Evolutionary conservation across 768 basidiomycete genomes (phyloP), one percentile per base, ranked within the genome.

Genomic region (Dioszegia crocea): DNA sequence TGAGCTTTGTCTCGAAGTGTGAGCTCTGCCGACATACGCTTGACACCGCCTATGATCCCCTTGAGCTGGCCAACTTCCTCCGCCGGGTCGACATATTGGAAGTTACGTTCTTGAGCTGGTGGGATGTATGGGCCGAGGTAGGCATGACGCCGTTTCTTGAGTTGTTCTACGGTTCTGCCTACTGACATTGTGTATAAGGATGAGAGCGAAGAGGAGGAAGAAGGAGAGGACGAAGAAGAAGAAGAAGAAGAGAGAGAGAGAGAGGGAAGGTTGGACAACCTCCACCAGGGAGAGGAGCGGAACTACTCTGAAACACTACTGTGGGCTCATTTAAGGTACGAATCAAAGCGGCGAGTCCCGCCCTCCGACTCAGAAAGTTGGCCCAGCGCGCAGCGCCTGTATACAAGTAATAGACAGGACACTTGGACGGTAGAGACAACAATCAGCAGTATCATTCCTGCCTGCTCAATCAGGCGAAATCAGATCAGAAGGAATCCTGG

Each of bases 231-330:
- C 16, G 36, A 24, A 45, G 54, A 36, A 23, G 27, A 43, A 33
- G 16, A 27, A 19, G 33, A 12, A 36, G 26, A 52, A 40, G 50
- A 24, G 52, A 54, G 43, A 29, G 31, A 50, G 31, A 19, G 49
- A 21, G 2, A 14, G 31, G 14, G 17, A 12, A 31, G n/a, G 12
- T 21, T 51, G 51, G 51, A 53, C 39, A 1, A 16, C 51, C 51
- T 53, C 36, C 51, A 53, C 51, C 24, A 14, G 14, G 6, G 33
- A 33, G 33, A 6, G 24, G 17, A n/a, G 24, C 16, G 24, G 29
- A 46, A 43, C 40, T 21, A 43, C n/a, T 51, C 31, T 53, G 51
- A 53, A 53, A 53, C 51, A 29, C 51, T 53, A 53, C 24, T 19
- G 38, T 5, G 23, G 51, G 51, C 33, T 12, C 51, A 29, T 8